phyloP scores from a whole-genome alignment of 345 rosid genomes.

The Salix koriyanagi region DNA sequence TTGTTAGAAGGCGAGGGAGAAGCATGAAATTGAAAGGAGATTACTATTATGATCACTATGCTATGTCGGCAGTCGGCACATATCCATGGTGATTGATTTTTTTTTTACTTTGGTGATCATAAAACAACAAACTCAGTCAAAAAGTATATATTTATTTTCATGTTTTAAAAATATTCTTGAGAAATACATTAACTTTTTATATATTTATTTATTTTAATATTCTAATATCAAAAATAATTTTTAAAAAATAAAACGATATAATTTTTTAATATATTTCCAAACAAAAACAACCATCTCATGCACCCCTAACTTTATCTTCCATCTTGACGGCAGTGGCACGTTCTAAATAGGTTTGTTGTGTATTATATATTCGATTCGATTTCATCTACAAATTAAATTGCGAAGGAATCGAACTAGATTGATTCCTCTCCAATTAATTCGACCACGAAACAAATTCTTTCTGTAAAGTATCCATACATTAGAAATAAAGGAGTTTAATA shows the following conservation, averaged over 20 bases:
- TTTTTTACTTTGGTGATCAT: no score
- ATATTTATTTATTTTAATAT: no score
- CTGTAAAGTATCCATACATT: background rate
- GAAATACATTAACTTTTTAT: no score
- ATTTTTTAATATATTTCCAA: no score
- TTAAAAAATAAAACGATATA: no score
- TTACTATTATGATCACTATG: background rate
- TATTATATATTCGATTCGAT: no score
- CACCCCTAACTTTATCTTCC: background rate
- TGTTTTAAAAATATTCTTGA: no score
- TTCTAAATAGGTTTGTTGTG: background rate
- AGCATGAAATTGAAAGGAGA: background rate
- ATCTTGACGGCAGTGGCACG: background rate
- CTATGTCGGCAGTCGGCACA: background rate
- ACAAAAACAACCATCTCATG: no score
- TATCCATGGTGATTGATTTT: background rate
- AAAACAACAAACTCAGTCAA: no score
- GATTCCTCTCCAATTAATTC: background rate
- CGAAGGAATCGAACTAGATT: background rate
- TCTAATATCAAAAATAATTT: no score
- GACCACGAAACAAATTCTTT: no score
- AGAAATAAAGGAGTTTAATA: background rate
- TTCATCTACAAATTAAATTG: background rate
- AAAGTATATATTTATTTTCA: no score
- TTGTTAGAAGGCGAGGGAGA: background rate